Evolutionary conservation across 2,329 filamentous ascomycete species (phyloP), one percentile per base, ranked within the genome.

Genomic region (Parasarocladium wereldwijsianum): DNA sequence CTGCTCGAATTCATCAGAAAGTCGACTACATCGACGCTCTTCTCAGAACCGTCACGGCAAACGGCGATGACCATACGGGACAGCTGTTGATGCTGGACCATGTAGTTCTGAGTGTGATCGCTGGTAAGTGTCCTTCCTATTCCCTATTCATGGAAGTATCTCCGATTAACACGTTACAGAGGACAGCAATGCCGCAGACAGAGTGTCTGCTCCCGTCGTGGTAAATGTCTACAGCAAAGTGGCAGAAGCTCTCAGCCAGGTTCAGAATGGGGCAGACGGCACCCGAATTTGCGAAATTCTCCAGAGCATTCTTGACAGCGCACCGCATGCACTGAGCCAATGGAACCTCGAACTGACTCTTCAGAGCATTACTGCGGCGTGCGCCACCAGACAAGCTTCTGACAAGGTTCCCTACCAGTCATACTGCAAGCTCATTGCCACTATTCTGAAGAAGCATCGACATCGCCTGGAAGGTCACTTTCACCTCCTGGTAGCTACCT

Each of bases 381-480:
- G 44, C 36, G 26, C 37, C 43, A 39, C 47, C 12, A 10, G 16
- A 36, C 22, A 34, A 46, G 13, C 38, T 44, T 17, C 26, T 33
- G 21, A 23, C 41, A 43, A 11, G 49, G 52, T 1, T 44, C 52
- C 6, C 47, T 53, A 5, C 47, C 57, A 0, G 72, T 59, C 41
- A 43, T 54, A 2, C 11, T 73, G 63, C 50, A 60, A 57, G 31
- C 53, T 77, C 7, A 51, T 70, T 13, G 66, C 70, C 32, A 51
- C 58, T 14, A 51, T 76, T 21, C 64, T 77, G 43, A 64, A 63
- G 42, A 66, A 69, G 27, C 69, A 76, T 45, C 58, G 72, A 4
- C 56, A 70, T 24, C 68, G 72, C 8, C 54, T 77, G 2, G 64
- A 74, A 40, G 70, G 70, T 2, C 71, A 72, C 37, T 70, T 71